Evolutionary conservation across 208 protist species (phyloP).

Genomic region (Trichomonas tenax): DNA sequence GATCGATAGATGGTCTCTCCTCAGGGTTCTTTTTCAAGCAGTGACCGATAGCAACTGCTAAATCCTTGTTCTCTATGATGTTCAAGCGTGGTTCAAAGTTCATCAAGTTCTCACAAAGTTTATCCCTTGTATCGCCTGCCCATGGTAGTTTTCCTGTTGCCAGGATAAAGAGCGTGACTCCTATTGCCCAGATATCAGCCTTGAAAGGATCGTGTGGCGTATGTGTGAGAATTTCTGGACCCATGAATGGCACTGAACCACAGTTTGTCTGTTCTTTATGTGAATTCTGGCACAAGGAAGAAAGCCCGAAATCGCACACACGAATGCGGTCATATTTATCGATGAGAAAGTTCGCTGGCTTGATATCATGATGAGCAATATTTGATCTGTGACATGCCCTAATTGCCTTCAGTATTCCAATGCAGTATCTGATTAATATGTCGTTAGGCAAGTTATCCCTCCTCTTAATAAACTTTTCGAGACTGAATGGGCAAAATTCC

Average conservation of each 20-base stretch:
- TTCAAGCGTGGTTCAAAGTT: too few relatives aligned
- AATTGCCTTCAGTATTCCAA: not conserved
- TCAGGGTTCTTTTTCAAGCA: not conserved
- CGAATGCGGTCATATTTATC: conserved; percentile 67
- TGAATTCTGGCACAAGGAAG: not conserved
- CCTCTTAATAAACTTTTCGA: not conserved
- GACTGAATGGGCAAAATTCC: not conserved
- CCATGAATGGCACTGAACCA: not conserved
- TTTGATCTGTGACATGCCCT: not conserved
- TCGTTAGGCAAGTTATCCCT: not conserved
- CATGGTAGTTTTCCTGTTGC: not conserved
- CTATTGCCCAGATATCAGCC: not conserved
- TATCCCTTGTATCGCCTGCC: not conserved
- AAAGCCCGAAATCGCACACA: conserved; percentile 84
- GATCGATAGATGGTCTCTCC: not conserved
- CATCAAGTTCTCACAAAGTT: too few relatives aligned
- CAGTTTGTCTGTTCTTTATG: not conserved
- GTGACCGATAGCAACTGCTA: not conserved
- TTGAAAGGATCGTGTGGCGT: not conserved
- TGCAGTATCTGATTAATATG: not conserved
- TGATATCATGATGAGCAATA: not conserved
- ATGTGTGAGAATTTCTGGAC: not conserved
- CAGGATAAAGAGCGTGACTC: not conserved
- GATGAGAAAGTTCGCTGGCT: conserved; percentile 58
- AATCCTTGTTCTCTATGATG: too few relatives aligned